A percentile compares a stretch with the other conserved stretches of the same genome.
Evolutionary conservation across 2,329 filamentous ascomycete genomes (phyloP).

Genomic region (Fusarium anguioides): DNA sequence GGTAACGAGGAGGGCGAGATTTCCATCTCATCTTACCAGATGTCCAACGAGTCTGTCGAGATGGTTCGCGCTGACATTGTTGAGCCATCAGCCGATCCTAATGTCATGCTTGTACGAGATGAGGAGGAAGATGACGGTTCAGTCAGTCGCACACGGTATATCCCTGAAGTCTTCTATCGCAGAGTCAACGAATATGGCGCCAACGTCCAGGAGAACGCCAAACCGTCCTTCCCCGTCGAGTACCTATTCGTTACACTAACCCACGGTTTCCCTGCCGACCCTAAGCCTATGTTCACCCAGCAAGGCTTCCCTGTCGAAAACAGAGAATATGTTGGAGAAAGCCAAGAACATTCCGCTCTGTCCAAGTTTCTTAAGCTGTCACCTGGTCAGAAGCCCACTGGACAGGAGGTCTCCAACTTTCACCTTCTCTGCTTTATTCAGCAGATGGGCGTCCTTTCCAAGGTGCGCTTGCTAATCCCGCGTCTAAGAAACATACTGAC

Average conservation of each 20-base stretch:
- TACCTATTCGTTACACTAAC: slow-evolving; percentile 96
- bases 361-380: slow-evolving; percentile 74
- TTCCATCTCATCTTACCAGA: slow-evolving; percentile 90
- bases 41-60: slow-evolving; percentile 93
- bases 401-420: slow-evolving; percentile 86
- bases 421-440: slow-evolving; percentile 92
- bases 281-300: slow-evolving; percentile 80
- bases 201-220: slow-evolving; percentile 96
- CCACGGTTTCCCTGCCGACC: slow-evolving; percentile 89
- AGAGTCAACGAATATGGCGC: slow-evolving; percentile 96
- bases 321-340: slow-evolving; percentile 84
- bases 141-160: slow-evolving; percentile 80
- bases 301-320: slow-evolving; percentile 91
- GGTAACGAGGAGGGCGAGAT: slow-evolving; percentile 92
- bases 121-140: slow-evolving; percentile 86
- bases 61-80: slow-evolving; percentile 97
- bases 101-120: slow-evolving; percentile 91
- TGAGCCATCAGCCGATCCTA: slow-evolving; percentile 92
- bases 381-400: slow-evolving; percentile 68
- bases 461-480: slow-evolving; percentile 66
- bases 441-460: slow-evolving; percentile 81
- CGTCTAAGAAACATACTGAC: slow-evolving; percentile 4
- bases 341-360: slow-evolving; percentile 79
- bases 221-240: slow-evolving; percentile 95
- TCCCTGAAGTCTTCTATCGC: slow-evolving; percentile 97